Conservation (phyloP, 2,329 filamentous ascomycete species). For the Raffaelea arxii region DNA sequence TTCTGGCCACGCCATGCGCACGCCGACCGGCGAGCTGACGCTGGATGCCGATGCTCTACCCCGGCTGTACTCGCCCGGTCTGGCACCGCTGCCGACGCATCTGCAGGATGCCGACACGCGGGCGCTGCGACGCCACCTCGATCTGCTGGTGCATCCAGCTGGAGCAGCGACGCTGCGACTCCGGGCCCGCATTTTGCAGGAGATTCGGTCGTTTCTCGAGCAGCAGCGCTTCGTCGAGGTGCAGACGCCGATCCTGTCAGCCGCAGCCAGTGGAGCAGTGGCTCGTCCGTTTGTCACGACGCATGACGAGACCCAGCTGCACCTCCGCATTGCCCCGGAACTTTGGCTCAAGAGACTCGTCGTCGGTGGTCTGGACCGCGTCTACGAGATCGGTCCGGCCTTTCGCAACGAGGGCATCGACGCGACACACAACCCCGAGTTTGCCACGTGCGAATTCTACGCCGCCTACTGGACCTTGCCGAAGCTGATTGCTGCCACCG, state of each 20-base stretch:
- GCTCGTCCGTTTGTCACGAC: conserved; percentile 78
- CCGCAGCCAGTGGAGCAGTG: conserved; percentile 74
- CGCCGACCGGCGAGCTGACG: conserved; percentile 65
- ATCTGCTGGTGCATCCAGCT: conserved; percentile 67
- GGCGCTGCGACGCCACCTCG: conserved; percentile 71
- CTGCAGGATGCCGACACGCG: conserved; percentile 63
- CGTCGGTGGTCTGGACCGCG: conserved; percentile 74
- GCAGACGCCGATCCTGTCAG: conserved; percentile 78
- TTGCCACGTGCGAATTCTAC: conserved; percentile 97
- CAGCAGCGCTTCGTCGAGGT: conserved; percentile 72
- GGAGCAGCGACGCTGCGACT: conserved; percentile 55
- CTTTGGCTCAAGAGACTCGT: conserved; percentile 90
- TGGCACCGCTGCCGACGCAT: conserved; percentile 67
- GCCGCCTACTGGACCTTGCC: conserved; percentile 70
- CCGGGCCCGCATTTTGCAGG: conserved; percentile 63
- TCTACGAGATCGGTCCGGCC: conserved; percentile 87
- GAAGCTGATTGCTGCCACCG: conserved; percentile 66
- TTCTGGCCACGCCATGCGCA: conserved; percentile 60
- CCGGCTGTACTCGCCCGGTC: conserved; percentile 61
- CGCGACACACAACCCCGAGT: conserved; percentile 90
- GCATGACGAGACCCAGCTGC: conserved; percentile 32
- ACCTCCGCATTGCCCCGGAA: conserved; percentile 84
- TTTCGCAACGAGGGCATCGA: conserved; percentile 94
- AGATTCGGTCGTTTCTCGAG: conserved; percentile 65
- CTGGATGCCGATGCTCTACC: conserved; percentile 61